These are phyloP conservation scores for Pyrenophora seminiperda DNA, from an alignment of 2,329 filamentous ascomycete species.

Conservation along the genomic window DNA sequence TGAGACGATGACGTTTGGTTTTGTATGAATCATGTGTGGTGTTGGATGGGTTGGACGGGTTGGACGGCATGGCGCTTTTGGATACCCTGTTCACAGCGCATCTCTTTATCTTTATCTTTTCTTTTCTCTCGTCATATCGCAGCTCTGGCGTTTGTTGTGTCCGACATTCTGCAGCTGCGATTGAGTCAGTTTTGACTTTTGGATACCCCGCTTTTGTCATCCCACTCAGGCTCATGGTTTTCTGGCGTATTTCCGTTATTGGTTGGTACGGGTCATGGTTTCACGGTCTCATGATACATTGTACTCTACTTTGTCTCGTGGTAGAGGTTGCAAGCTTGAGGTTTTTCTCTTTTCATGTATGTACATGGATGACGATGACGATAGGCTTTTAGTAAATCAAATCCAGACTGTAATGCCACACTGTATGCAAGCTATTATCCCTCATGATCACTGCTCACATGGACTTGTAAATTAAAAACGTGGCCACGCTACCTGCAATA, in stretches of 20 bases:
- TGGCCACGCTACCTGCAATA: background rate
- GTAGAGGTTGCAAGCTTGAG: background rate
- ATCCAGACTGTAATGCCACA: conserved; percentile 3
- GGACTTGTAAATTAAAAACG: background rate
- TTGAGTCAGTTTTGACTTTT: conserved; percentile 17
- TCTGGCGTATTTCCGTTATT: conserved; percentile 8
- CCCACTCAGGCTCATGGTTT: conserved; percentile 9
- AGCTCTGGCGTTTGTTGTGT: background rate
- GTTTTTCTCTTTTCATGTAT: background rate
- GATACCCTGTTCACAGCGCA: conserved; percentile 34
- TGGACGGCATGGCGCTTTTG: conserved; percentile 17
- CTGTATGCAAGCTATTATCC: background rate
- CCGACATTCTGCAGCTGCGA: conserved; percentile 7
- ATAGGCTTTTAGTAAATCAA: conserved; percentile 3
- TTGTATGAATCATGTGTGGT: conserved; percentile 10
- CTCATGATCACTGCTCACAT: conserved; percentile 1
- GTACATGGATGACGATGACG: background rate
- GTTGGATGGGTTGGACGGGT: conserved; percentile 9
- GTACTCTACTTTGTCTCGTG: conserved; percentile 4
- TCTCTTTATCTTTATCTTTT: conserved; percentile 8
- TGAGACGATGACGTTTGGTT: conserved; percentile 11
- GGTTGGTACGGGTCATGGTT: conserved; percentile 2
- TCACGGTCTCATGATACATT: conserved; percentile 8
- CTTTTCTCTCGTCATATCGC: conserved; percentile 3
- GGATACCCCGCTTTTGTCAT: conserved; percentile 31